phyloP scores from a whole-genome alignment of 1,139 yeast species.

The Suhomyces chickasaworum region DNA sequence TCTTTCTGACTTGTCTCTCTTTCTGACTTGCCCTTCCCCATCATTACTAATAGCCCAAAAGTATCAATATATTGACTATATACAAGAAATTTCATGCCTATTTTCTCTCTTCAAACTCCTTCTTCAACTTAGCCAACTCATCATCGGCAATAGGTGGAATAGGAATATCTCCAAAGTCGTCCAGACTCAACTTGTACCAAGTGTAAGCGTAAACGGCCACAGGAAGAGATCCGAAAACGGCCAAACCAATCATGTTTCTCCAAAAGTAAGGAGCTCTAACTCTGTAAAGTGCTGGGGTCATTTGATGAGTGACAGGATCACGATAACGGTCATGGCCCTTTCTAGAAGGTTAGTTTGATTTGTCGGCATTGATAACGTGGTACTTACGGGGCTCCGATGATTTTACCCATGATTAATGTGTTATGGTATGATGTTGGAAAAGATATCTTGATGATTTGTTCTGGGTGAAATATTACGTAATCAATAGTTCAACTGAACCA shows the following conservation, averaged over 20 bases:
- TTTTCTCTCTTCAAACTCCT: slow-evolving; percentile 53
- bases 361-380: background rate
- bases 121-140: slow-evolving; percentile 69
- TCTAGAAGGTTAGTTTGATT: slow-evolving; percentile 22
- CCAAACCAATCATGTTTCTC: slow-evolving; percentile 68
- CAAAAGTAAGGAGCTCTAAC: slow-evolving; percentile 86
- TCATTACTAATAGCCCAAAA: background rate
- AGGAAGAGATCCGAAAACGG: slow-evolving; percentile 60
- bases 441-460: background rate
- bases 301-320: slow-evolving; percentile 76
- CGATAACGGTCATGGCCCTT: slow-evolving; percentile 53
- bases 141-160: slow-evolving; percentile 86
- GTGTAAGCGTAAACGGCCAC: slow-evolving; percentile 75
- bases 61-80: slow-evolving; percentile 2
- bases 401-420: slow-evolving; percentile 29
- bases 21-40: no score
- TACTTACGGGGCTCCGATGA: slow-evolving; percentile 45
- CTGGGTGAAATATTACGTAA: slow-evolving; percentile 4
- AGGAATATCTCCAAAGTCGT: slow-evolving; percentile 88
- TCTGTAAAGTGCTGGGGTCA: slow-evolving; percentile 91
- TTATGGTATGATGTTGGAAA: slow-evolving; percentile 5
- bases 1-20: no score
- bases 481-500: no score
- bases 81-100: background rate
- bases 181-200: slow-evolving; percentile 67